Percentiles rank a stretch among this genome's conserved stretches.
phyloP scores from a whole-genome alignment of 1,139 yeast species.

The Scheffersomyces insectosa region DNA sequence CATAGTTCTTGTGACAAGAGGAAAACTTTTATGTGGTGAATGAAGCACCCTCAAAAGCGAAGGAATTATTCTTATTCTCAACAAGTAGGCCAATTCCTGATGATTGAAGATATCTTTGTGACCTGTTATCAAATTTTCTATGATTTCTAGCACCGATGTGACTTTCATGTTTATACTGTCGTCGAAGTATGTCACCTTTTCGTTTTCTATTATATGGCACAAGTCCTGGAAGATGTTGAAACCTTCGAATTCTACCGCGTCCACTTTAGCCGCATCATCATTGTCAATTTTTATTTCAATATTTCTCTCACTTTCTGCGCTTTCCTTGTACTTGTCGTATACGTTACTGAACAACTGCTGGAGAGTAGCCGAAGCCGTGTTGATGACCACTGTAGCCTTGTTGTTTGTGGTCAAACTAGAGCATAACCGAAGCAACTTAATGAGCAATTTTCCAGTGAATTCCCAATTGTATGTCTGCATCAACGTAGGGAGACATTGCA shows the following conservation, averaged over 20 bases:
- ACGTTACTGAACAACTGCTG: constrained; percentile 79
- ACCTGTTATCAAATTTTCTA: constrained; percentile 65
- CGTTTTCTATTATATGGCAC: constrained; percentile 65
- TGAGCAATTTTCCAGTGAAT: constrained; percentile 57
- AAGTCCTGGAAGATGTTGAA: constrained; percentile 68
- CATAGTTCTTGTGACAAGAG: constrained; percentile 70
- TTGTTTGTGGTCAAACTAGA: constrained; percentile 68
- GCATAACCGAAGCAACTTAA: constrained; percentile 67
- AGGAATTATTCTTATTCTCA: constrained; percentile 73
- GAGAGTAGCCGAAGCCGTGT: constrained; percentile 90
- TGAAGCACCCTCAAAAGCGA: constrained; percentile 63
- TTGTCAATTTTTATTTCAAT: constrained; percentile 43
- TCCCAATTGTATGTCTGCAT: constrained; percentile 60
- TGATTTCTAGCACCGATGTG: constrained; percentile 73
- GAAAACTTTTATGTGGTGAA: constrained; percentile 58
- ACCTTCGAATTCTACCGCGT: constrained; percentile 65
- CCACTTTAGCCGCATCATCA: constrained; percentile 42
- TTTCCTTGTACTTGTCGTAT: constrained; percentile 61
- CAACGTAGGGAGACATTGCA: constrained; percentile 79
- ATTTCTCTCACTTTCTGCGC: constrained; percentile 17
- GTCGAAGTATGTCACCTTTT: constrained; percentile 50
- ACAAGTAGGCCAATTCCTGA: constrained; percentile 61
- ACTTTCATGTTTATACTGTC: constrained; percentile 53
- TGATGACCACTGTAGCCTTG: constrained; percentile 76
- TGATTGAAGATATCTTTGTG: constrained; percentile 63